Percentiles rank a stretch among this genome's conserved stretches.
Evolutionary conservation across 1,139 yeast species (phyloP).

Genomic region (Protomyces arabidopsidicola): DNA sequence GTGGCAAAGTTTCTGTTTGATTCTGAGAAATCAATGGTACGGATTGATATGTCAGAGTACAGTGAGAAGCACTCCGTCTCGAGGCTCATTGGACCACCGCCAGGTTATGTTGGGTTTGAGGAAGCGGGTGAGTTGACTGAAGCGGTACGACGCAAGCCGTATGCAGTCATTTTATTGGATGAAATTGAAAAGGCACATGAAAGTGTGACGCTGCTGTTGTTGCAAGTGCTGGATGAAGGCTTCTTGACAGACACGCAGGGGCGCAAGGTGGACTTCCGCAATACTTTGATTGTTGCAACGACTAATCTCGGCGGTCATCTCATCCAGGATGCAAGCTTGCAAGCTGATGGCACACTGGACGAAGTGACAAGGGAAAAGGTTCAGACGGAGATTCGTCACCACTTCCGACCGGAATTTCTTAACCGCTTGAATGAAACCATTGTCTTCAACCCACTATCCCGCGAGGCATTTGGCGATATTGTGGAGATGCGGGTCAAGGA

Average conservation of each 20-base stretch:
- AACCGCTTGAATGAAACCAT: slow-evolving; percentile 88
- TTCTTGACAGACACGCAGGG: slow-evolving; percentile 92
- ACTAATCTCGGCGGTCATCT: slow-evolving; percentile 94
- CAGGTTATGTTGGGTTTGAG: slow-evolving; percentile 95
- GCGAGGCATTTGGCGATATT: slow-evolving; percentile 63
- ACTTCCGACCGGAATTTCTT: slow-evolving; percentile 90
- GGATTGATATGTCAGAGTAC: slow-evolving; percentile 97
- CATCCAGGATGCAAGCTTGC: slow-evolving; percentile 48
- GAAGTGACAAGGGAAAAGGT: slow-evolving; percentile 52
- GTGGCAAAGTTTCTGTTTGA: slow-evolving; percentile 88
- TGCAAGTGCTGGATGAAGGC: slow-evolving; percentile 95
- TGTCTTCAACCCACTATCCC: slow-evolving; percentile 83
- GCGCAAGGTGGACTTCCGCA: slow-evolving; percentile 84
- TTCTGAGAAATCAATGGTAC: slow-evolving; percentile 74
- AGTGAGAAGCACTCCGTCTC: slow-evolving; percentile 91
- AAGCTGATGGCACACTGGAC: slow-evolving; percentile 43
- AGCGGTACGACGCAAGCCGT: slow-evolving; percentile 91
- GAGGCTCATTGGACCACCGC: slow-evolving; percentile 93
- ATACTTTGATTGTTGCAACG: slow-evolving; percentile 94
- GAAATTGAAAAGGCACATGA: slow-evolving; percentile 97
- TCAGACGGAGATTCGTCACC: slow-evolving; percentile 58
- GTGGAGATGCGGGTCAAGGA: slow-evolving; percentile 79
- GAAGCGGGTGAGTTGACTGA: slow-evolving; percentile 74
- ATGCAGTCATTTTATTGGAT: slow-evolving; percentile 85
- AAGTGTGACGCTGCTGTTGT: slow-evolving; percentile 77